Base-by-base conservation (phyloP, 352 stramenopile species). In the Discostella stelligera region DNA sequence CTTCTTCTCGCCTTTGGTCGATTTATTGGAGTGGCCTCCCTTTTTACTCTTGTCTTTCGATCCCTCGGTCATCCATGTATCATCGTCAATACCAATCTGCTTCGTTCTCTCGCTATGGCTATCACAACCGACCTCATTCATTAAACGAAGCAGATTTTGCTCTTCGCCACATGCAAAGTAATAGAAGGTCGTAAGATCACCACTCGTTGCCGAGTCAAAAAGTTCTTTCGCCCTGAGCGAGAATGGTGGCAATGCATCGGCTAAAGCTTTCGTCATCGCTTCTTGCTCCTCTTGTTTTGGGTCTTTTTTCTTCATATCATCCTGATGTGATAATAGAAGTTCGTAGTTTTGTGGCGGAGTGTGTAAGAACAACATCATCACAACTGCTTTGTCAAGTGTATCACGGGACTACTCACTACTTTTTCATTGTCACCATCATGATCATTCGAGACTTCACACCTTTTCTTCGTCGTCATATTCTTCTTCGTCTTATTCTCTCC, bases 81-180 rank as follows among this genome's bases (percentile, higher is more conserved):
- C 25, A 32, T 39, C 63, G 18, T 55, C 23, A 52, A n/a, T 27
- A 0, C 62, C 56, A 54, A 55, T 23, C 25, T 67, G 44, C 66
- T 48, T 67, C 0, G 37, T 37, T 44, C 66, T 14, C 5, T 20
- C 20, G 14, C 0, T 68, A 79, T 49, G 37, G 14, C 27, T 27
- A 16, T n/a, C 41, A 50, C 63, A 61, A 55, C 50, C 21, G 49
- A 46, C 25, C 14, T 64, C 61, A 1, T 59, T 39, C 13, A 64
- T 50, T 11, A 64, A 9, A 41, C 44, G 37, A 46, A 76, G 18
- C 50, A 89, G 64, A 1, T 30, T 65, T 30, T 80, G 44, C 46
- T 90, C 85, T 71, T 91, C 82, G 44, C 88, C 88, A 65, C 82
- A 88, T 2, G 75, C 83, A 1, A 85, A 66, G 65, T 90, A 89